A percentile compares a stretch with the other conserved stretches of the same genome.
These are phyloP conservation scores for Heterobasidion irregulare DNA, from an alignment of 1,284 basidiomycete genomes.

Conservation along the genomic window DNA sequence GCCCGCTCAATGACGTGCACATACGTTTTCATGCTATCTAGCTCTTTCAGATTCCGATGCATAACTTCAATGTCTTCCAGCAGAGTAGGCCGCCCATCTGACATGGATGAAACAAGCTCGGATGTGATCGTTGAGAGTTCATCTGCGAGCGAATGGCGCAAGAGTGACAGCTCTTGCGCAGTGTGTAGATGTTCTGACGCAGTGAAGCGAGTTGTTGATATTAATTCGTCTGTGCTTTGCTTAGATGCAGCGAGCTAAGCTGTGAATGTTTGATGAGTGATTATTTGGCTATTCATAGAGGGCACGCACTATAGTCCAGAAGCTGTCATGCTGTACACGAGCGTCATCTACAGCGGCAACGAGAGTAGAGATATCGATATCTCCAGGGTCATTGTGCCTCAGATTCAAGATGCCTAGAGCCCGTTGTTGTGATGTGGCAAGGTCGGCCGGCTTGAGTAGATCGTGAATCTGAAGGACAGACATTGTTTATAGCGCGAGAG, in stretches of 20 bases:
- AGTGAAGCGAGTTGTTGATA: slow-evolving; percentile 33
- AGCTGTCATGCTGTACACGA: slow-evolving; percentile 14
- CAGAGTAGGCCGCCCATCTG: slow-evolving; percentile 47
- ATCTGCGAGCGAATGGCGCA: slow-evolving; percentile 70
- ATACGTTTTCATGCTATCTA: slow-evolving; percentile 71
- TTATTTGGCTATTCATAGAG: slow-evolving; percentile 1
- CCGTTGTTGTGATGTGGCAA: slow-evolving; percentile 29
- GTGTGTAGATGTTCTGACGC: slow-evolving; percentile 42
- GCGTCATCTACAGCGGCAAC: slow-evolving; percentile 27
- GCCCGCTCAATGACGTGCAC: slow-evolving; percentile 66
- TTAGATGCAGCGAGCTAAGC: slow-evolving; percentile 54
- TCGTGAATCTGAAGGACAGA: slow-evolving; percentile 33
- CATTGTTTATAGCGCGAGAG: not conserved
- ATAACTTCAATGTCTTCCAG: slow-evolving; percentile 77
- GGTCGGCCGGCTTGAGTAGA: slow-evolving; percentile 39
- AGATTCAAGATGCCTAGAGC: slow-evolving; percentile 38
- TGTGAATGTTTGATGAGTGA: slow-evolving; percentile 24
- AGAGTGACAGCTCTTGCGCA: slow-evolving; percentile 66
- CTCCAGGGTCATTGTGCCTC: slow-evolving; percentile 31
- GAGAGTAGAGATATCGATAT: slow-evolving; percentile 21
- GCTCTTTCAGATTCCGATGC: slow-evolving; percentile 64
- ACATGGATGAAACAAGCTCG: slow-evolving; percentile 52
- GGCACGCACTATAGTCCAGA: slow-evolving; percentile 19
- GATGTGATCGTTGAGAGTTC: slow-evolving; percentile 63
- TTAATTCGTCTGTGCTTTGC: slow-evolving; percentile 31